Evolutionary conservation across 805 yeast species (phyloP), one percentile per base, ranked within the genome.

Genomic region (Millerozyma miso): DNA sequence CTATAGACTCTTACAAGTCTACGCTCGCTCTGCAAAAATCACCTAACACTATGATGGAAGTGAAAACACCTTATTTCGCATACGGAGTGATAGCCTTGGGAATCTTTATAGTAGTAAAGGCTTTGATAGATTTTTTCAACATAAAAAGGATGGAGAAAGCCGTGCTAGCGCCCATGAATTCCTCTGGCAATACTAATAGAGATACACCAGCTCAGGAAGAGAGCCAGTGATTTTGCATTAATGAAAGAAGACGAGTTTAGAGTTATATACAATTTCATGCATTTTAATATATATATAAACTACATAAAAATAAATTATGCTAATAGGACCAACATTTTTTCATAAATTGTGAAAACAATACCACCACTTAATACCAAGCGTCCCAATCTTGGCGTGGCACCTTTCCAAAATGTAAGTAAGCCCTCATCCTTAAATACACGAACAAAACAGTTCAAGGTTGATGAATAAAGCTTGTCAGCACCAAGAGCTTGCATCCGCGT

Each of bases 401-500:
- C 99, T 66, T 88, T 88, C 99, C 99, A 91, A 67, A 89, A 88
- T 4, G 97, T 85, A 57, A 79, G 69, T 50, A 90, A 67, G 7
- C 99, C 99, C 67, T 91, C 99, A 42, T 91, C 84, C 57, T 71
- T 83, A 63, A 85, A 84, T 40, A 93, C 82, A 49, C 77, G 81
- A 15, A 67, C 77, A 54, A 95, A 90, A 65, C 98, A 91, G 65
- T 91, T 78, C 33, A 84, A 16, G 0, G 97, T 90, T 37, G 89
- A 79, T 1, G 76, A 61, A 66, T 91, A 93, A 56, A 75, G 65
- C 53, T 75, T 73, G 39, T 76, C 75, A 5, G 96, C 86, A 31
- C 87, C 90, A 50, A 91, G 74, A 16, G 96, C 83, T 70, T 91
- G 99, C 97, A 91, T 91, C 64, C 99, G 79, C 1, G 98, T 93